Conservation (phyloP, 148 eudicot species). For the Diospyros kaki region DNA sequence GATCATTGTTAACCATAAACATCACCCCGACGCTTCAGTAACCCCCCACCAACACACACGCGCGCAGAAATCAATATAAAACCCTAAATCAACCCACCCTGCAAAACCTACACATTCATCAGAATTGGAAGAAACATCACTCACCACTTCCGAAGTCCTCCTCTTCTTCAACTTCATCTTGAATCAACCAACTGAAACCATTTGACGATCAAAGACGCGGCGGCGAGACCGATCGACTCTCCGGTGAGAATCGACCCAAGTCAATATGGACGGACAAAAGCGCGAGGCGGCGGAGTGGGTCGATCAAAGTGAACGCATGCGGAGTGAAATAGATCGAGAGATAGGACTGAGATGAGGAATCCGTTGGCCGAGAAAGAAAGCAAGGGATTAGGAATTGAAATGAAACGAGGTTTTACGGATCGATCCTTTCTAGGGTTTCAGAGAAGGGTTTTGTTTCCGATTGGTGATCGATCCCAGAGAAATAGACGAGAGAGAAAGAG, state of each 20-base stretch:
- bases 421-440: constrained; percentile 10
- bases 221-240: constrained; percentile 24
- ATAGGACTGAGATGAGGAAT: no score
- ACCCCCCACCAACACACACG: background rate
- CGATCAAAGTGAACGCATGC: background rate
- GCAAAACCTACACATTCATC: background rate
- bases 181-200: constrained; percentile 40
- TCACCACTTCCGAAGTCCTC: constrained; percentile 85
- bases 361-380: background rate
- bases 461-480: constrained; percentile 11
- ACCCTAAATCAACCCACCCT: constrained; percentile 5
- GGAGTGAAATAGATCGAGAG: background rate
- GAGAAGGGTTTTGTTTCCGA: constrained; percentile 14
- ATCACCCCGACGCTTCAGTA: background rate
- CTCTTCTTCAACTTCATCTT: constrained; percentile 71
- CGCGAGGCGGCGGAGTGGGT: background rate
- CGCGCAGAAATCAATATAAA: constrained; percentile 2
- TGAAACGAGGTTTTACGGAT: background rate
- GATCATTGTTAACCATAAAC: background rate
- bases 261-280: background rate
- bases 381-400: background rate
- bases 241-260: constrained; percentile 1
- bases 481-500: constrained; percentile 1
- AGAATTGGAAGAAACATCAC: background rate
- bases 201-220: constrained; percentile 17